Percentiles rank a stretch among this genome's conserved stretches.
Evolutionary conservation across 768 basidiomycete genomes (phyloP).

Genomic region (Mrakia frigida): DNA sequence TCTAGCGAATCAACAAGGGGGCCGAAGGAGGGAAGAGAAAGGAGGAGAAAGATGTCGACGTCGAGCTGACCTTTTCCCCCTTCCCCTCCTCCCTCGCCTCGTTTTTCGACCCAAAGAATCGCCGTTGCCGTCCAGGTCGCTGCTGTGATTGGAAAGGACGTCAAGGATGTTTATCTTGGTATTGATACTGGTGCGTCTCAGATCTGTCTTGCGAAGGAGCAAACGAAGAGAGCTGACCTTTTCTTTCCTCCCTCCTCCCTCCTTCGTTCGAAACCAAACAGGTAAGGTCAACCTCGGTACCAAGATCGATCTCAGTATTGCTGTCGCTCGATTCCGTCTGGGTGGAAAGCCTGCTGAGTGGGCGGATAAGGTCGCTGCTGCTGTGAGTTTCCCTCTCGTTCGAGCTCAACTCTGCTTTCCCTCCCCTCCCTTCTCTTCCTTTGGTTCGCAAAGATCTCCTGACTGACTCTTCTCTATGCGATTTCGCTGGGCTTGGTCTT

Average conservation of each 20-base stretch:
- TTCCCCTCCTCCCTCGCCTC: neutral
- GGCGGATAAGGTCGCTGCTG: slow-evolving; percentile 64
- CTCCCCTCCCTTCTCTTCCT: too few species aligned
- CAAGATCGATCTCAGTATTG: slow-evolving; percentile 72
- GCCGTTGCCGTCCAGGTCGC: slow-evolving; percentile 70
- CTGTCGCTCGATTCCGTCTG: slow-evolving; percentile 82
- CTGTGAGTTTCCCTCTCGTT: slow-evolving; percentile 51
- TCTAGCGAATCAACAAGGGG: too few species aligned
- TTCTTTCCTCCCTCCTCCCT: neutral
- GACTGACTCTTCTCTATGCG: neutral
- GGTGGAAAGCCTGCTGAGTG: slow-evolving; percentile 75
- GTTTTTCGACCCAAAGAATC: slow-evolving; percentile 49
- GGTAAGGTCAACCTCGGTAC: neutral
- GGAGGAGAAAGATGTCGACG: neutral
- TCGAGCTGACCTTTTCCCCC: neutral
- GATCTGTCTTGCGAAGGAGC: neutral
- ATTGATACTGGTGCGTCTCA: slow-evolving; percentile 61
- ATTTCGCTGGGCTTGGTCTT: neutral
- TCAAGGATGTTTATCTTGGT: slow-evolving; percentile 57
- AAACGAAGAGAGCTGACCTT: neutral
- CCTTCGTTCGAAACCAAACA: neutral
- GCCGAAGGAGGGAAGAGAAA: neutral
- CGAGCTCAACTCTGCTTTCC: neutral
- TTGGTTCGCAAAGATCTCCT: too few species aligned
- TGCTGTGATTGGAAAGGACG: slow-evolving; percentile 41